Conservation (phyloP, 1,139 yeast genomes). For the Scheffersomyces titani region DNA sequence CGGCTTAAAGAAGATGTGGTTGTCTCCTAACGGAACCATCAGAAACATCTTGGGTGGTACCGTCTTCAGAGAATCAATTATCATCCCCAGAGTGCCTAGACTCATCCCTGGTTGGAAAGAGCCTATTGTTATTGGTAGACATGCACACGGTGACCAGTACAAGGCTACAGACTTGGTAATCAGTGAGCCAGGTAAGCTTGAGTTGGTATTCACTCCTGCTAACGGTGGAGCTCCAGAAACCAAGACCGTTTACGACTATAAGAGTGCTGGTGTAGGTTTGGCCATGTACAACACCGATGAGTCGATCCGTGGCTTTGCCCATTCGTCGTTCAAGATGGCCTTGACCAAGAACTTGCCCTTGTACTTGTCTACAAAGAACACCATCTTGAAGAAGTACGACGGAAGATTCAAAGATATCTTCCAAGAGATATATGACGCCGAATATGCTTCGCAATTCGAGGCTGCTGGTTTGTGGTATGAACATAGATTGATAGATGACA, state of each 20-base stretch:
- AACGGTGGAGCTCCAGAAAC: conserved; percentile 61
- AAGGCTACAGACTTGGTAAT: conserved; percentile 85
- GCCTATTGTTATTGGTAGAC: conserved; percentile 96
- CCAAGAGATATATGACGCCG: conserved; percentile 71
- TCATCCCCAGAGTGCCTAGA: conserved; percentile 85
- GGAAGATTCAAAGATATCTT: conserved; percentile 94
- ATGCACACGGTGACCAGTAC: conserved; percentile 96
- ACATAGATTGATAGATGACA: conserved; percentile 94
- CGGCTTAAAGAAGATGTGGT: conserved; percentile 92
- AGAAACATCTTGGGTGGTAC: conserved; percentile 95
- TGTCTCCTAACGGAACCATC: conserved; percentile 95
- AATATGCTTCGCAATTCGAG: conserved; percentile 73
- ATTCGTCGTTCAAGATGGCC: conserved; percentile 88
- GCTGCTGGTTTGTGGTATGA: conserved; percentile 86
- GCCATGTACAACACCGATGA: conserved; percentile 96
- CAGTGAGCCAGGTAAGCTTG: conserved; percentile 77
- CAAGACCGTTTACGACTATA: conserved; percentile 68
- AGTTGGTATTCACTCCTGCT: conserved; percentile 75
- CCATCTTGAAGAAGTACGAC: conserved; percentile 89
- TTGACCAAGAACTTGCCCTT: conserved; percentile 74
- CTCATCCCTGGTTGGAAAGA: conserved; percentile 91
- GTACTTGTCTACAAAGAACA: conserved; percentile 88
- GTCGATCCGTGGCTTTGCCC: conserved; percentile 87
- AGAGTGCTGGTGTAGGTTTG: conserved; percentile 81
- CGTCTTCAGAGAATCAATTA: conserved; percentile 95